Percentiles rank a stretch among this genome's conserved stretches.
Evolutionary conservation across 179 eudicot species (phyloP).

Genomic region (Silene vulgaris): DNA sequence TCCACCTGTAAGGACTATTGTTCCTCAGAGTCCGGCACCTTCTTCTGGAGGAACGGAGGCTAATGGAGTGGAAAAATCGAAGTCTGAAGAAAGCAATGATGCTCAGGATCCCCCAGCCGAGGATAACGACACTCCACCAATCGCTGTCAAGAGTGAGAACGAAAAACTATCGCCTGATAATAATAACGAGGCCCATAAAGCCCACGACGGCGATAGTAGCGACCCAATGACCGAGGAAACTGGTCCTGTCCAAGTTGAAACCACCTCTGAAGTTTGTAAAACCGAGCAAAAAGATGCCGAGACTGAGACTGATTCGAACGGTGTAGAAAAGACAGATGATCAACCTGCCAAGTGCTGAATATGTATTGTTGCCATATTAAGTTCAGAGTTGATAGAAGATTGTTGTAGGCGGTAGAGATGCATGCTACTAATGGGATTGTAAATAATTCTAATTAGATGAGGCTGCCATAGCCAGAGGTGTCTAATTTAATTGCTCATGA

Average conservation of each 20-base stretch:
- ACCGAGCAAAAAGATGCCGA: not conserved
- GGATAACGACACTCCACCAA: constrained; percentile 15
- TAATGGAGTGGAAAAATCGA: constrained; percentile 24
- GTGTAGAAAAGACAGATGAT: constrained; percentile 1
- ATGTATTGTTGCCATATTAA: constrained; percentile 16
- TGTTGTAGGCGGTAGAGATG: constrained; percentile 29
- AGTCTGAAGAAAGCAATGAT: constrained; percentile 26
- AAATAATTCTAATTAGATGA: constrained; percentile 36
- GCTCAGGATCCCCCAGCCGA: not conserved
- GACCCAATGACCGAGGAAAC: constrained; percentile 8
- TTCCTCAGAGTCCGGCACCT: constrained; percentile 31
- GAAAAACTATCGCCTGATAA: constrained; percentile 10
- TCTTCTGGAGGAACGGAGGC: constrained; percentile 18
- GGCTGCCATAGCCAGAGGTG: constrained; percentile 26
- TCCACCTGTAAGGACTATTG: constrained; percentile 54
- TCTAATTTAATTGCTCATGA: constrained; percentile 28
- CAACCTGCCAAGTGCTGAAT: constrained; percentile 35
- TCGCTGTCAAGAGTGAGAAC: constrained; percentile 15
- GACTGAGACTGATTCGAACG: not conserved
- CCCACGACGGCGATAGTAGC: not conserved
- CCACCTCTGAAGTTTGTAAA: constrained; percentile 1
- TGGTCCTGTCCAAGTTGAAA: not conserved
- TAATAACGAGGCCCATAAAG: constrained; percentile 16
- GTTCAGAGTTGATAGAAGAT: constrained; percentile 23
- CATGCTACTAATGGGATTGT: constrained; percentile 23